These are phyloP conservation scores for Candolleomyces efflorescens DNA, from an alignment of 768 basidiomycete species.

Conservation along the genomic window DNA sequence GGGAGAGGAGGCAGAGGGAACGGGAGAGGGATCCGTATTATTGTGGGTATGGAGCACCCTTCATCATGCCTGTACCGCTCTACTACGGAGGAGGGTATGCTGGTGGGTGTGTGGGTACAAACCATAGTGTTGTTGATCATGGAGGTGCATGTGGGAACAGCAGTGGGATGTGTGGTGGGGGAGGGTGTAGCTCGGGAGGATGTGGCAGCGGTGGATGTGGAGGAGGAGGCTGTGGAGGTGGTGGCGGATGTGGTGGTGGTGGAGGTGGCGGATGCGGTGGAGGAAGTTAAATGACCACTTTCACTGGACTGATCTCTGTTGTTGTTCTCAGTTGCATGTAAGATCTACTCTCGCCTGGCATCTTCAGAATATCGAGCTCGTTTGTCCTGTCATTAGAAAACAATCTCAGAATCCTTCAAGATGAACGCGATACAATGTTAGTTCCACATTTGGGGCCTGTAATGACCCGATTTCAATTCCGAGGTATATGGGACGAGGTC, in stretches of 20 bases:
- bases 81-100: neutral
- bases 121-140: neutral
- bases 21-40: neutral
- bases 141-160: slow-evolving; percentile 6
- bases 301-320: too few species aligned
- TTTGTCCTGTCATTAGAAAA: too few species aligned
- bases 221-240: neutral
- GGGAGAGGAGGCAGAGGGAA: neutral
- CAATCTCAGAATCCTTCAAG: too few species aligned
- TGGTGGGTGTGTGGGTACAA: neutral
- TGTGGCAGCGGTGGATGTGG: neutral
- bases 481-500: too few species aligned
- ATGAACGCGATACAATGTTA: too few species aligned
- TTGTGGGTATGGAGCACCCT: neutral
- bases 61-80: slow-evolving; percentile 1
- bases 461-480: too few species aligned
- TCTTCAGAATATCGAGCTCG: too few species aligned
- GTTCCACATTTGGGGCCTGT: too few species aligned
- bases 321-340: too few species aligned
- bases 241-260: neutral
- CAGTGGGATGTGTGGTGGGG: neutral
- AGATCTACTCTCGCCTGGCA: too few species aligned
- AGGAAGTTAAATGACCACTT: too few species aligned
- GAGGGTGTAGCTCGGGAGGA: neutral
- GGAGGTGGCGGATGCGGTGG: neutral